Evolutionary conservation across 495 filamentous ascomycete genomes (phyloP).

Genomic region (Aspergillus leporis): DNA sequence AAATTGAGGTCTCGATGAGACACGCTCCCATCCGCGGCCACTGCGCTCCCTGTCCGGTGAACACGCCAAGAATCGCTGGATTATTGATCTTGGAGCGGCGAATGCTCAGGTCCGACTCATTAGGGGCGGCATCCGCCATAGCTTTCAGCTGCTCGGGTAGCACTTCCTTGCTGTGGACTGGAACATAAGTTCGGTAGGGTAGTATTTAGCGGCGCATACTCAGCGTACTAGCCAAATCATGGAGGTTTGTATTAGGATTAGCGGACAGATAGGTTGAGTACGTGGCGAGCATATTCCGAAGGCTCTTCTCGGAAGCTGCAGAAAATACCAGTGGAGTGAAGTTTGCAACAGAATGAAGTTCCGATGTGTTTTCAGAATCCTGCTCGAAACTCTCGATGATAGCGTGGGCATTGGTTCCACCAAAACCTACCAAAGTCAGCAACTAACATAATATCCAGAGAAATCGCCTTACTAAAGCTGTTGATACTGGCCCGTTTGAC

Average conservation of each 20-base stretch:
- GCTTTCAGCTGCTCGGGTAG: slow-evolving; percentile 6
- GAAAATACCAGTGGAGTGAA: slow-evolving; percentile 22
- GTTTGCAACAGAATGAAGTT: no score
- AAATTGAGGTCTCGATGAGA: slow-evolving; percentile 9
- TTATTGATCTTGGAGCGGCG: slow-evolving; percentile 25
- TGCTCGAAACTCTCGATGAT: slow-evolving; percentile 49
- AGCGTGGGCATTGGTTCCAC: slow-evolving; percentile 63
- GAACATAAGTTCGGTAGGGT: no score
- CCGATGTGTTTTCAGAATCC: no score
- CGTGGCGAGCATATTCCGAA: slow-evolving; percentile 13
- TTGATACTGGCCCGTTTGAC: slow-evolving; percentile 36
- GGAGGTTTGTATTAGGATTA: no score
- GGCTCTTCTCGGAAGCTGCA: slow-evolving; percentile 17
- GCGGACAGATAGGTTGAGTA: no score
- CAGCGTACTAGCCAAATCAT: no score
- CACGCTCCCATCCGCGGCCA: slow-evolving; percentile 27
- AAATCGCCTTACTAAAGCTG: slow-evolving; percentile 39
- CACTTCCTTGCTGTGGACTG: no score
- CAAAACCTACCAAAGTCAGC: no score
- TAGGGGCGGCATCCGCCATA: no score
- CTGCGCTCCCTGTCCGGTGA: slow-evolving; percentile 26
- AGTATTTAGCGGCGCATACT: no score
- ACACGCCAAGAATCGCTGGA: slow-evolving; percentile 4
- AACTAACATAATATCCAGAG: no score
- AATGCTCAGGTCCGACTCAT: no score